Conservation (phyloP, 2,329 filamentous ascomycete genomes). For the Purpureocillium takamizusanense region DNA sequence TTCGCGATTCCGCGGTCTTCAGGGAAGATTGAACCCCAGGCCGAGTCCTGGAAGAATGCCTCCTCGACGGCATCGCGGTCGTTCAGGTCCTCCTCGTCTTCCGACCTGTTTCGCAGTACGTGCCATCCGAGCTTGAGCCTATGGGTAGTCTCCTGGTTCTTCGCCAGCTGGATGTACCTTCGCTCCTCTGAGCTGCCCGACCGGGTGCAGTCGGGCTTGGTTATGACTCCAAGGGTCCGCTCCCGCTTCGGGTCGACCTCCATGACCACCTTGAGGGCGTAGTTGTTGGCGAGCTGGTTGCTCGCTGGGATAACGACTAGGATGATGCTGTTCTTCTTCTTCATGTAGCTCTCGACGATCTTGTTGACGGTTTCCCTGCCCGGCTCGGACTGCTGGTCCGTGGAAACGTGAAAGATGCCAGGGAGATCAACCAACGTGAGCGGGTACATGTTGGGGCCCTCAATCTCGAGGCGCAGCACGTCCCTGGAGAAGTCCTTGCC, state of each 20-base stretch:
- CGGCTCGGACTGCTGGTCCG: conserved; percentile 19
- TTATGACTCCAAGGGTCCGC: conserved; percentile 46
- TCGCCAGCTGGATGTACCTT: conserved; percentile 23
- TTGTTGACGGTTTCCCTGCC: conserved; percentile 23
- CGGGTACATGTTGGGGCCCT: conserved; percentile 31
- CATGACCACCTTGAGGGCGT: conserved; percentile 34
- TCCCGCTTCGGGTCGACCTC: conserved; percentile 30
- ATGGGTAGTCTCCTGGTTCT: conserved; percentile 14
- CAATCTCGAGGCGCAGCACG: conserved; percentile 36
- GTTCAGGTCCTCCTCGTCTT: conserved; percentile 17
- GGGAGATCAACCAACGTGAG: conserved; percentile 48
- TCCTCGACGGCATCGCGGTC: conserved; percentile 20
- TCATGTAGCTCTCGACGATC: conserved; percentile 44
- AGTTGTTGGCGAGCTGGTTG: conserved; percentile 41
- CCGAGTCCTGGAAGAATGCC: conserved; percentile 19
- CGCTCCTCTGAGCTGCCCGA: conserved; percentile 28
- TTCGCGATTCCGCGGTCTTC: conserved; percentile 20
- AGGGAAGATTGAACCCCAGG: conserved; percentile 18
- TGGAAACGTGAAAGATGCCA: conserved; percentile 28
- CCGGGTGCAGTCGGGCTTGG: conserved; percentile 37
- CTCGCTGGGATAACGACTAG: conserved; percentile 43
- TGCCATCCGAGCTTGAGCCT: conserved; percentile 39
- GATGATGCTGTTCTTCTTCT: conserved; percentile 48
- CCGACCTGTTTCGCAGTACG: conserved; percentile 38
- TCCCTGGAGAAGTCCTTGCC: conserved; percentile 32